Conservation (phyloP, 805 yeast genomes). For the Cephaloascus fragrans region DNA sequence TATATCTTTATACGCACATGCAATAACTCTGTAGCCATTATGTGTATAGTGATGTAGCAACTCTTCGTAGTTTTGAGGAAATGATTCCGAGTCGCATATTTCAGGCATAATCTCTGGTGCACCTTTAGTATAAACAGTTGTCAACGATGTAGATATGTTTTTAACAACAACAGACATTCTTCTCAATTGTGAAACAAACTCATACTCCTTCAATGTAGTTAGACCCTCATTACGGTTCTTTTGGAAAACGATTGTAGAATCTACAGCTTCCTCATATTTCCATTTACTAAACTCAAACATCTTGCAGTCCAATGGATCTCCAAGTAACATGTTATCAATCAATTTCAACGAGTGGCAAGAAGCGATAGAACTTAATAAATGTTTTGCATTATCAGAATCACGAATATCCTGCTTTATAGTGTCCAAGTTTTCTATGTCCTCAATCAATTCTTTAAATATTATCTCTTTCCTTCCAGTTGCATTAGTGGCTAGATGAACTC, state of each 20-base stretch:
- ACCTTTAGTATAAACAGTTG: slow-evolving; percentile 63
- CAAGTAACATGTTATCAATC: slow-evolving; percentile 73
- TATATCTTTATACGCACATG: slow-evolving; percentile 67
- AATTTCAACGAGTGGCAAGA: slow-evolving; percentile 82
- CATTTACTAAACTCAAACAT: slow-evolving; percentile 89
- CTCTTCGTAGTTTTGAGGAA: slow-evolving; percentile 71
- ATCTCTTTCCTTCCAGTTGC: slow-evolving; percentile 29
- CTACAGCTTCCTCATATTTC: slow-evolving; percentile 61
- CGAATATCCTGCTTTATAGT: slow-evolving; percentile 5
- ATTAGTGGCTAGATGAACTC: slow-evolving; percentile 33
- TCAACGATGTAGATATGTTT: neutral
- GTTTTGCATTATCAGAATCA: slow-evolving; percentile 19
- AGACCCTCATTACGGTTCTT: slow-evolving; percentile 15
- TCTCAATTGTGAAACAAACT: slow-evolving; percentile 75
- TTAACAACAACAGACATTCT: slow-evolving; percentile 82
- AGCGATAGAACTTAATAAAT: slow-evolving; percentile 38
- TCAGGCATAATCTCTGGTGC: slow-evolving; percentile 91
- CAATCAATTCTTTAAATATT: slow-evolving; percentile 19
- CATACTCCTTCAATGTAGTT: slow-evolving; percentile 46
- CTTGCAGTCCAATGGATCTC: slow-evolving; percentile 89
- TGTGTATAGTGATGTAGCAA: slow-evolving; percentile 80
- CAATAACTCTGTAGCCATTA: slow-evolving; percentile 90
- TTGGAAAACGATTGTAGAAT: slow-evolving; percentile 4
- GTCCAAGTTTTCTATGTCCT: slow-evolving; percentile 5
- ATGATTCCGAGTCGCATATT: slow-evolving; percentile 59